These are phyloP conservation scores for Apiospora marii DNA, from an alignment of 2,329 filamentous ascomycete genomes.

Conservation along the genomic window DNA sequence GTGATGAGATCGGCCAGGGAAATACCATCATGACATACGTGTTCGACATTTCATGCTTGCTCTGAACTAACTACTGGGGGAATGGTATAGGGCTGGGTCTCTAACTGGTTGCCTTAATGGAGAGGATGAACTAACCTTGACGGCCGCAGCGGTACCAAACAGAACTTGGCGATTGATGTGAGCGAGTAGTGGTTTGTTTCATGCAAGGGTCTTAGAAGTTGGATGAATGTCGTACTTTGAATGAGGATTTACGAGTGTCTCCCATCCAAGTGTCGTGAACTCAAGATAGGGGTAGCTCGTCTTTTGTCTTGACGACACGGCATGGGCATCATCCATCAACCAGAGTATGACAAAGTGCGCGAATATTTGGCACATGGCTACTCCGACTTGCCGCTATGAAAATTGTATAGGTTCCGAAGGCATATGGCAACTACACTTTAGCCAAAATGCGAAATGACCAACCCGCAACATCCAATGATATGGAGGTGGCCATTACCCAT, in stretches of 20 bases:
- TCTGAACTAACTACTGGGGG: neutral
- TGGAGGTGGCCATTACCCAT: neutral
- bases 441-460: neutral
- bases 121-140: neutral
- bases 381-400: neutral
- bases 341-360: neutral
- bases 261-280: neutral
- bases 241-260: neutral
- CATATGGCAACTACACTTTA: neutral
- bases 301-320: neutral
- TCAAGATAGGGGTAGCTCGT: neutral
- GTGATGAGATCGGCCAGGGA: neutral
- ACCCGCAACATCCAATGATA: neutral
- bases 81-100: neutral
- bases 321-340: neutral
- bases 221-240: neutral
- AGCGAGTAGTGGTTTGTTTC: neutral
- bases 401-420: neutral
- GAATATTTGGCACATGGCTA: neutral
- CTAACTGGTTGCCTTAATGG: neutral
- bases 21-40: neutral
- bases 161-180: neutral
- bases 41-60: neutral
- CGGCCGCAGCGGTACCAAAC: neutral
- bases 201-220: fast-evolving